These are phyloP conservation scores for Penicillium rolfsii DNA, from an alignment of 2,329 filamentous ascomycete species.

Conservation along the genomic window DNA sequence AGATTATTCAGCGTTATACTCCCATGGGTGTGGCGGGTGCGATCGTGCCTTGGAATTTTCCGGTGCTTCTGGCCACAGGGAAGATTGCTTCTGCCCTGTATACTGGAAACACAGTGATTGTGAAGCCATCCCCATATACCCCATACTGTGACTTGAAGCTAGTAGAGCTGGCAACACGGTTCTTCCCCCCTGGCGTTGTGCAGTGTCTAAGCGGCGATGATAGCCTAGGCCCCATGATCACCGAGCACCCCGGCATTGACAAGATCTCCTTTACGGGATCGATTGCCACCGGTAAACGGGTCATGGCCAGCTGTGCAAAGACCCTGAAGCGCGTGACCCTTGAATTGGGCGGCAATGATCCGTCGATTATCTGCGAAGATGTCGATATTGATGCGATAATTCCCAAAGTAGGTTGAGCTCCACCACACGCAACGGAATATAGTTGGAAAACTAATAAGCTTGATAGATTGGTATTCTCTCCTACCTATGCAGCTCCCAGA, in stretches of 20 bases:
- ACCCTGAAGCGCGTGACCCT: conserved; percentile 60
- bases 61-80: conserved; percentile 47
- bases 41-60: conserved; percentile 65
- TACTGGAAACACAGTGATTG: conserved; percentile 59
- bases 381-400: conserved; percentile 54
- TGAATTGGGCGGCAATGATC: conserved; percentile 60
- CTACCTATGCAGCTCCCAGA: conserved; percentile 59
- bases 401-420: conserved; percentile 34
- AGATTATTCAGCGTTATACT: conserved; percentile 40
- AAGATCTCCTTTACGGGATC: conserved; percentile 65
- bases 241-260: conserved; percentile 57
- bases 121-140: conserved; percentile 56
- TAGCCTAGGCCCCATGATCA: conserved; percentile 58
- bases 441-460: background rate
- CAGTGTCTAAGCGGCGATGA: conserved; percentile 60
- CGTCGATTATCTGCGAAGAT: conserved; percentile 58
- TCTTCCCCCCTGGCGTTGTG: conserved; percentile 60
- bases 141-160: conserved; percentile 60
- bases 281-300: conserved; percentile 53
- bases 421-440: too few species aligned
- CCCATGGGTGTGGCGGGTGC: conserved; percentile 52
- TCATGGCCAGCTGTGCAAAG: conserved; percentile 55
- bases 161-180: conserved; percentile 53
- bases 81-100: conserved; percentile 57
- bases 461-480: conserved; percentile 49